Conservation (phyloP, 2,329 filamentous ascomycete genomes). For the Amesomyces nigricolor region DNA sequence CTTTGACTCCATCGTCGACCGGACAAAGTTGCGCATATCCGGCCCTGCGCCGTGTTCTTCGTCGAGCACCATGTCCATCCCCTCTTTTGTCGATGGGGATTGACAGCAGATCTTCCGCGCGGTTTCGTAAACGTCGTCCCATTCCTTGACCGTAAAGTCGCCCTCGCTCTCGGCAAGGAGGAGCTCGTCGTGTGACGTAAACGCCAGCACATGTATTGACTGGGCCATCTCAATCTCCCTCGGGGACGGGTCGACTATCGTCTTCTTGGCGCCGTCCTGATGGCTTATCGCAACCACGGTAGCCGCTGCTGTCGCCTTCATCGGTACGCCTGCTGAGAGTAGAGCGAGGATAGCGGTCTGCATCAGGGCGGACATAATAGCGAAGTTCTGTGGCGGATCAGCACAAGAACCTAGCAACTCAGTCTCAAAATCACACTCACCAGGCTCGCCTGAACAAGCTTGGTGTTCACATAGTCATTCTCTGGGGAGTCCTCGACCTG, state of each 20-base stretch:
- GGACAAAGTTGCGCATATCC: slow-evolving; percentile 55
- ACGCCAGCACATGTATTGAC: slow-evolving; percentile 79
- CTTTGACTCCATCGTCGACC: slow-evolving; percentile 54
- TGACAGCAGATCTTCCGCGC: slow-evolving; percentile 61
- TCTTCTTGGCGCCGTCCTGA: slow-evolving; percentile 35
- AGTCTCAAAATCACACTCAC: slow-evolving; percentile 38
- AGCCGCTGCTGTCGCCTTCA: slow-evolving; percentile 66
- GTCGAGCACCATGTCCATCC: slow-evolving; percentile 40
- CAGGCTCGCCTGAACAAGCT: slow-evolving; percentile 53
- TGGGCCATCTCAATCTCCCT: slow-evolving; percentile 55
- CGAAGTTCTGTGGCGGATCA: slow-evolving; percentile 55
- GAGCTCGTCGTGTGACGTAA: slow-evolving; percentile 67
- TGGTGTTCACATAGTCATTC: slow-evolving; percentile 58
- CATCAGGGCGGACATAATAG: slow-evolving; percentile 73
- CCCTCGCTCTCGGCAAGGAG: slow-evolving; percentile 80
- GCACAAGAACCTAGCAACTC: slow-evolving; percentile 20
- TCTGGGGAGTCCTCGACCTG: slow-evolving; percentile 67
- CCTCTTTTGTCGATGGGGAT: slow-evolving; percentile 33
- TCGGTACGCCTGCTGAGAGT: slow-evolving; percentile 74
- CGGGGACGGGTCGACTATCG: slow-evolving; percentile 57
- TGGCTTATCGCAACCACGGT: slow-evolving; percentile 55
- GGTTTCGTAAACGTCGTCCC: slow-evolving; percentile 62
- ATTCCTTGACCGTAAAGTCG: slow-evolving; percentile 66
- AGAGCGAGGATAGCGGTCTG: slow-evolving; percentile 75
- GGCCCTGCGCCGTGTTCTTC: slow-evolving; percentile 42